phyloP scores from a whole-genome alignment of 176 grass and related monocot genomes.

The Raddia distichophylla region DNA sequence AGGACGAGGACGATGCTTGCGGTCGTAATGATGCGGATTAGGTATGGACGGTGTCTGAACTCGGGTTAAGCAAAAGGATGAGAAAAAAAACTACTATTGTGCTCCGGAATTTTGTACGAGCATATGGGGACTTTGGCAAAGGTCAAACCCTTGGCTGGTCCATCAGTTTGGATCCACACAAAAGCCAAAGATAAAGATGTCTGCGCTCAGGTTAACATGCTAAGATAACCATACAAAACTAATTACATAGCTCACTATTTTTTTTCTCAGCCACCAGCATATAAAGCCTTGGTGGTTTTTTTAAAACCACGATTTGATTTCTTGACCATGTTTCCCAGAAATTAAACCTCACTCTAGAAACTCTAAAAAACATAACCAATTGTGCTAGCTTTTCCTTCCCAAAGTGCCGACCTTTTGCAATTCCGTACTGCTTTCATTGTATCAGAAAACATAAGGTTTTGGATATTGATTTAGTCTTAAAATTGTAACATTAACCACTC shows the following conservation, averaged over 20 bases:
- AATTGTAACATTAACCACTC: too few relatives aligned
- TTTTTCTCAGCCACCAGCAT: too few relatives aligned
- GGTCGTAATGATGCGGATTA: slow-evolving; percentile 30
- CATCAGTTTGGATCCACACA: neutral
- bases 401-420: too few relatives aligned
- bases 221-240: neutral
- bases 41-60: slow-evolving; percentile 34
- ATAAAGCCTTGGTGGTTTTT: too few relatives aligned
- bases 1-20: slow-evolving; percentile 19
- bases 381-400: too few relatives aligned
- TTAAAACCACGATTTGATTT: too few relatives aligned
- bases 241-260: neutral
- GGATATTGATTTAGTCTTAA: too few relatives aligned
- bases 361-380: too few relatives aligned
- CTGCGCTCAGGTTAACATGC: slow-evolving; percentile 18
- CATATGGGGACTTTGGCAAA: slow-evolving; percentile 29
- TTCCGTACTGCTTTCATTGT: too few relatives aligned
- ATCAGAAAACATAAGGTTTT: too few relatives aligned
- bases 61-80: slow-evolving; percentile 27
- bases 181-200: slow-evolving; percentile 21
- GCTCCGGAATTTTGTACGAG: neutral
- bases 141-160: slow-evolving; percentile 45
- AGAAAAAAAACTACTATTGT: slow-evolving; percentile 32
- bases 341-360: too few relatives aligned
- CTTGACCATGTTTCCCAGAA: too few relatives aligned